These are phyloP conservation scores for Zymoseptoria passerinii DNA, from an alignment of 2,329 filamentous ascomycete species.

Conservation along the genomic window DNA sequence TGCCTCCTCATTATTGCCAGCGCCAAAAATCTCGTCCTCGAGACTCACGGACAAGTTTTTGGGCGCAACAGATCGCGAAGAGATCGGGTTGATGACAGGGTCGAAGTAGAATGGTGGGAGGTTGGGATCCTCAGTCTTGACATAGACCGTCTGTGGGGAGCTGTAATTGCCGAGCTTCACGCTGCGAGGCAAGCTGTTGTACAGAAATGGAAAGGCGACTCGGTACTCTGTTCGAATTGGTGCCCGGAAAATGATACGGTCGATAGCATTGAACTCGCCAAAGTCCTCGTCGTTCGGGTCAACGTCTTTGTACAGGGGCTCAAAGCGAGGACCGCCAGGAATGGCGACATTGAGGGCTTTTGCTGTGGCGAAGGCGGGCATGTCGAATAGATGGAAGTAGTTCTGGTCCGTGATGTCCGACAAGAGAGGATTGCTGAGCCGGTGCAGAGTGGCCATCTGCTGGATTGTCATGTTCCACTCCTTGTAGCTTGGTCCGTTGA, in stretches of 20 bases:
- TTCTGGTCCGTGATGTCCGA: constrained; percentile 93
- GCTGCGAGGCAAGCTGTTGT: constrained; percentile 91
- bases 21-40: constrained; percentile 87
- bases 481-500: constrained; percentile 96
- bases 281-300: constrained; percentile 99
- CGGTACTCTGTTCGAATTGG: constrained; percentile 93
- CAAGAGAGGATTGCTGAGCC: constrained; percentile 79
- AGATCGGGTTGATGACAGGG: constrained; percentile 95
- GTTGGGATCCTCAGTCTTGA: constrained; percentile 75
- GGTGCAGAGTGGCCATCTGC: constrained; percentile 93
- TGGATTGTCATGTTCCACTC: constrained; percentile 85
- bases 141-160: constrained; percentile 85
- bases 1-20: constrained; percentile 71
- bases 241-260: constrained; percentile 95
- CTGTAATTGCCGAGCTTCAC: constrained; percentile 93
- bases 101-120: constrained; percentile 97
- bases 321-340: constrained; percentile 92
- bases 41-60: constrained; percentile 89
- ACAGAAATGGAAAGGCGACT: constrained; percentile 88
- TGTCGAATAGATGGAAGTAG: constrained; percentile 95
- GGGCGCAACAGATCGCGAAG: constrained; percentile 82
- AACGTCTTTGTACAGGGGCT: constrained; percentile 96
- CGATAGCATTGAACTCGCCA: constrained; percentile 98
- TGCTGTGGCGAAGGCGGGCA: constrained; percentile 88
- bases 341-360: constrained; percentile 96